Conservation (phyloP, 768 basidiomycete species). For the Hygrocybe coccinea region DNA sequence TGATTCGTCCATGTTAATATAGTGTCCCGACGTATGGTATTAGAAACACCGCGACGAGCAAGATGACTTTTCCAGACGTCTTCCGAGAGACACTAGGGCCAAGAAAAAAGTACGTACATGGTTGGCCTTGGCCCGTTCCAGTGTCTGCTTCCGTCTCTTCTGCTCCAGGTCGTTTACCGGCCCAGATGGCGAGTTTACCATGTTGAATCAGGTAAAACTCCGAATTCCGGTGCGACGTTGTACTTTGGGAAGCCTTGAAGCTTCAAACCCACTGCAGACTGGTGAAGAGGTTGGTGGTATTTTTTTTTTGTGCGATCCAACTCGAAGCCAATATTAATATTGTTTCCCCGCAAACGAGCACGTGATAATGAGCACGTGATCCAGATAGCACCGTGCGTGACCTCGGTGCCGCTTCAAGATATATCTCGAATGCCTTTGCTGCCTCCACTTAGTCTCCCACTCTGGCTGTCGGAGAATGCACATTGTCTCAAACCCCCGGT, state of each 20-base stretch:
- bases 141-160: slow-evolving; percentile 44
- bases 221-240: no score
- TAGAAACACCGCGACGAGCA: background rate
- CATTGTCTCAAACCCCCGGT: slow-evolving; percentile 86
- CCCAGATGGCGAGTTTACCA: slow-evolving; percentile 31
- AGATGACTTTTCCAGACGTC: no score
- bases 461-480: slow-evolving; percentile 81
- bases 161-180: background rate
- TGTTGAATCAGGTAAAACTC: slow-evolving; percentile 12
- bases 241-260: no score
- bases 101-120: slow-evolving; percentile 40
- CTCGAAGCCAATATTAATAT: no score
- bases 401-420: no score
- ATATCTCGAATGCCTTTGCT: slow-evolving; percentile 69
- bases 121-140: slow-evolving; percentile 53
- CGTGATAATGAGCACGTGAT: background rate
- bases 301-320: no score
- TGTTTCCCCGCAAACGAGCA: no score
- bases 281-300: no score
- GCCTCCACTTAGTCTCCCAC: slow-evolving; percentile 82
- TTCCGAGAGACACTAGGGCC: background rate
- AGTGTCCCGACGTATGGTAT: background rate
- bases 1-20: no score
- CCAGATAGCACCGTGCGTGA: no score
- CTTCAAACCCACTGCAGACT: no score